Percentiles rank a stretch among this genome's conserved stretches.
Conservation (phyloP, 1,284 basidiomycete species). For the Cryptococcus jaspeensis region DNA sequence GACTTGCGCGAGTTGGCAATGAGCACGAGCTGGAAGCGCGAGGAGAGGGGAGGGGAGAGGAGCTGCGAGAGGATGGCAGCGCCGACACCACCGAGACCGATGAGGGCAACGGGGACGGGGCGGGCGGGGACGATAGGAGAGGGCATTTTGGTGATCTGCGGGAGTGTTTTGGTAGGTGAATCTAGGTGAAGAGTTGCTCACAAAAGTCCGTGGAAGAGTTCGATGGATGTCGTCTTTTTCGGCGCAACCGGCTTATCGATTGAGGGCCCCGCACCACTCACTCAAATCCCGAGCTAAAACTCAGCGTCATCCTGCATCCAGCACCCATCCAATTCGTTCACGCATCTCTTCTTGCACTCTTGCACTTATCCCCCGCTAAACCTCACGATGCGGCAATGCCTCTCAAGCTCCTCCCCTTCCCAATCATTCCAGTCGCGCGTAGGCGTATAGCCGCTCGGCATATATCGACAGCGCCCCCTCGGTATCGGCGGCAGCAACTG, state of each 20-base stretch:
- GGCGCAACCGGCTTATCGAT: no score
- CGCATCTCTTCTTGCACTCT: background rate
- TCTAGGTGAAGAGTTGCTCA: no score
- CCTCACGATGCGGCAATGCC: constrained; percentile 14
- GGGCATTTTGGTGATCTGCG: constrained; percentile 21
- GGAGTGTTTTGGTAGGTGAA: background rate
- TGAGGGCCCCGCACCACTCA: no score
- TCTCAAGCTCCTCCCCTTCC: background rate
- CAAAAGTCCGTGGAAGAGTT: no score
- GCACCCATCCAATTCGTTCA: no score
- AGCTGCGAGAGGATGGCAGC: constrained; percentile 71
- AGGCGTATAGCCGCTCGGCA: background rate
- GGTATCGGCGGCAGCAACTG: constrained; percentile 3
- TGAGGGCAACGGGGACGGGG: constrained; percentile 63
- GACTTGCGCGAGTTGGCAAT: constrained; percentile 74
- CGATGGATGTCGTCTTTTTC: no score
- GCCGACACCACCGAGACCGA: constrained; percentile 87
- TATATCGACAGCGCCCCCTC: background rate
- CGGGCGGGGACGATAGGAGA: constrained; percentile 14
- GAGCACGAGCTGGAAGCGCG: constrained; percentile 68
- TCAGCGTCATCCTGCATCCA: background rate
- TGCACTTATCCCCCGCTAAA: background rate
- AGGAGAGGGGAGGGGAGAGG: constrained; percentile 62
- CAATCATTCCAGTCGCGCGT: background rate
- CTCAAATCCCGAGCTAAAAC: no score